These are phyloP conservation scores for Anthoceros angustus DNA, from an alignment of 225 moss, liverwort and hornwort species.

Conservation along the genomic window DNA sequence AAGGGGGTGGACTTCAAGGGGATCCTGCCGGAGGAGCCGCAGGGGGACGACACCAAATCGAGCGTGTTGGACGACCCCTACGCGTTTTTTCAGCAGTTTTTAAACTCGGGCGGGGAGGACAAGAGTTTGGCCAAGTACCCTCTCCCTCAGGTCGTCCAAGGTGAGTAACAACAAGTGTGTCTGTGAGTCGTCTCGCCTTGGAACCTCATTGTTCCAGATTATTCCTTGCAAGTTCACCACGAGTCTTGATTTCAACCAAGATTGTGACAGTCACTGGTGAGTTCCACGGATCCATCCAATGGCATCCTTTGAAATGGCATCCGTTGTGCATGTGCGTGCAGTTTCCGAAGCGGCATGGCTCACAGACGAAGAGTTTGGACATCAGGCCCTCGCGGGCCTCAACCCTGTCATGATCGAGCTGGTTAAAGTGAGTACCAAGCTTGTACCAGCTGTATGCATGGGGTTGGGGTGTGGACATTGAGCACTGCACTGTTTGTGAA, in stretches of 20 bases:
- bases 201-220: too few species aligned
- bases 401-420: constrained; percentile 32
- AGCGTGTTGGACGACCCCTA: not conserved
- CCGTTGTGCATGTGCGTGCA: too few species aligned
- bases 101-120: constrained; percentile 8
- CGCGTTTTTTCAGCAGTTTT: constrained; percentile 8
- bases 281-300: too few species aligned
- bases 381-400: constrained; percentile 49
- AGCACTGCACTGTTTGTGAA: not conserved
- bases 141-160: constrained; percentile 2
- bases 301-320: too few species aligned
- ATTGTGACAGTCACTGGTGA: too few species aligned
- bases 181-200: too few species aligned
- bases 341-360: constrained; percentile 38
- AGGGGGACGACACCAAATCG: not conserved
- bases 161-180: constrained; percentile 9
- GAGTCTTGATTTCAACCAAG: not conserved
- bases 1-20: constrained; percentile 5
- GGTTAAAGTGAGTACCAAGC: constrained; percentile 15
- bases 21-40: not conserved
- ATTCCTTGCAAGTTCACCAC: not conserved
- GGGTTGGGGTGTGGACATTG: too few species aligned
- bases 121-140: constrained; percentile 9
- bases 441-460: too few species aligned
- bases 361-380: constrained; percentile 48